Base-by-base conservation (phyloP, 2,329 filamentous ascomycete genomes). In the Shiraia sp. region DNA sequence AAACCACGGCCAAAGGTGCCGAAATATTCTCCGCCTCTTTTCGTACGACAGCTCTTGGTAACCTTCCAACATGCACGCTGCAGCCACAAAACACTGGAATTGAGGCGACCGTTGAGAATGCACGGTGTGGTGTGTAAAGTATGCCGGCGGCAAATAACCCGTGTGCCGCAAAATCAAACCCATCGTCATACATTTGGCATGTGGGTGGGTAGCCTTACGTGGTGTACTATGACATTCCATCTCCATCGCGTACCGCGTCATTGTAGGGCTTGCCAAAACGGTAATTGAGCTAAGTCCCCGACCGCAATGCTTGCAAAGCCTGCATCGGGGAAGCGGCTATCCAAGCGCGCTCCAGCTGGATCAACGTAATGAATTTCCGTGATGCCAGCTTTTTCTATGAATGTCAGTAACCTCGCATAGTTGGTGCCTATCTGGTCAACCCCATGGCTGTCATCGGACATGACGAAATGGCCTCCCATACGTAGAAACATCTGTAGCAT, bases 361-460 rank as follows among this genome's bases (percentile, higher is more conserved):
- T 66, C 60, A 25, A 71, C 60, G 45, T 65, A 72, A 53, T 66
- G 61, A 23, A 93, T 72, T 43, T 82, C 75, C 23, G 72, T 62
- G 17, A 92, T 81, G 4, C 83, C 85, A 10, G 89, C 72, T 45
- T 74, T 77, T 50, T 82, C 78, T 41, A 95, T 73, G 66, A 88
- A 96, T 1, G 80, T 76, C 43, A 95, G 71, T 4, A 87, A 82
- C 28, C 80, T 80, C 32, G 68, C 63, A 72, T 93, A 97, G 65
- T 95, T 92, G 36, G 89, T 85, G n/a, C 85, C 90, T 4, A 99
- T 79, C 65, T 99, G 92, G 2, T 81, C 86, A 44, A 90, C 80
- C 27, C 88, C 88, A 73, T 99, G 93, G 67, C 90, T 96, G 71
- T 99, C 93, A 68, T 99, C 93, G 6, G 89, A 96, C 57, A 99